Evolutionary conservation across 768 basidiomycete species (phyloP).

Genomic region (Auriscalpium microsporum): DNA sequence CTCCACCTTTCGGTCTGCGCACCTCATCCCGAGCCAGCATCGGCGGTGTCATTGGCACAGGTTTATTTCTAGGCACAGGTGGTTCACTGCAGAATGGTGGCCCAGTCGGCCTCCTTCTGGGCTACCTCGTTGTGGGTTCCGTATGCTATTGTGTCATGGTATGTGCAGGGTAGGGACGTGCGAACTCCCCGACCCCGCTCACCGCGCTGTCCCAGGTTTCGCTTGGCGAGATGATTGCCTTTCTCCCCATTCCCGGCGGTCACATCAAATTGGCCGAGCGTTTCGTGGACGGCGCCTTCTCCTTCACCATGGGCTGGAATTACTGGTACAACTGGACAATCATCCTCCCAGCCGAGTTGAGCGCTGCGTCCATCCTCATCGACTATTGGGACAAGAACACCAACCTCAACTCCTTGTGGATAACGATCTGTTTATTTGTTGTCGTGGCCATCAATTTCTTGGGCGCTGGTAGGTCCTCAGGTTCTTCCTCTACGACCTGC

Average conservation of each 20-base stretch:
- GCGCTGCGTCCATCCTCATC: conserved; percentile 44
- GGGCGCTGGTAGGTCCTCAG: conserved; percentile 5
- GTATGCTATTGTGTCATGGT: conserved; percentile 72
- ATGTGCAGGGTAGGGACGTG: conserved; percentile 8
- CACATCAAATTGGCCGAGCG: conserved; percentile 77
- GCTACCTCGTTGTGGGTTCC: conserved; percentile 55
- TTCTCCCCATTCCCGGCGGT: conserved; percentile 68
- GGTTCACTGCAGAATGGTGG: conserved; percentile 45
- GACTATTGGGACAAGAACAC: conserved; percentile 33
- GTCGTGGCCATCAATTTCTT: conserved; percentile 26
- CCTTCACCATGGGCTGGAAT: conserved; percentile 44
- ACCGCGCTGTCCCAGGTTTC: conserved; percentile 37
- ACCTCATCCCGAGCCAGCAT: conserved; percentile 16
- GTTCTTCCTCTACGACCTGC: not conserved
- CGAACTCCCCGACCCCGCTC: not conserved
- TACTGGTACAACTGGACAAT: conserved; percentile 30
- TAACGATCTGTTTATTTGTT: conserved; percentile 43
- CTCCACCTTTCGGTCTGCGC: not conserved
- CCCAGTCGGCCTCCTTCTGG: conserved; percentile 69
- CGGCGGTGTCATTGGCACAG: conserved; percentile 37
- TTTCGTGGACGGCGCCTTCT: conserved; percentile 69
- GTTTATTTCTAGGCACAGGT: conserved; percentile 36
- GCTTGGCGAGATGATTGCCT: conserved; percentile 69
- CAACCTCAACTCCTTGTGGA: conserved; percentile 37
- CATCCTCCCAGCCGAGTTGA: not conserved